Base-by-base conservation (phyloP, 1,139 yeast genomes). In the Suhomyces anneliseae region DNA sequence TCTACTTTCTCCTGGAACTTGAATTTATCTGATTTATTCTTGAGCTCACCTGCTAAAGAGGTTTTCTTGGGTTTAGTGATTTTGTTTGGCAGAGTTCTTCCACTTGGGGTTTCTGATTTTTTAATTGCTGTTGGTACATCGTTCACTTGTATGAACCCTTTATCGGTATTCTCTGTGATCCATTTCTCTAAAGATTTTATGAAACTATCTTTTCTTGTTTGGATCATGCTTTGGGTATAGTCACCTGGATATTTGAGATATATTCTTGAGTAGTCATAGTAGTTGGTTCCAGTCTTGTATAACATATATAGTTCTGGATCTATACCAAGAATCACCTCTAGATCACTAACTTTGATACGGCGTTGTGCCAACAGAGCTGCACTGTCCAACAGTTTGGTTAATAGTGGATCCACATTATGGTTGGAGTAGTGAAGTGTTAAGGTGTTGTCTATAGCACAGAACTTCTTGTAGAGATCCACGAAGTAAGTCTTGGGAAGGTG, bases 1-100 rank as follows among this genome's bases (percentile, higher is more conserved):
- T 64, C 76, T 38, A 59, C 53, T 36, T 58, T 58, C 27, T 58
- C 62, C 36, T 59, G 62, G 51, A 69, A 71, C 38, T 54, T 54
- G 54, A 71, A 74, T 47, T 64, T 69, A 4, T 70, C 60, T 7
- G 68, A 42, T 37, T 60, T 65, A 50, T 74, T 74, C 45, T 59
- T 64, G 43, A 69, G 50, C 3, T 56, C 61, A 8, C 42, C 37
- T 4, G 55, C 39, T 27, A 49, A 44, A 4, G 48, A 49, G 7
- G 50, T n/a, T 36, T 40, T 39, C 14, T 46, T 45, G 44, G 61
- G 58, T 44, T 65, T 68, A 3, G 53, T 44, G 2, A 66, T 48
- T 46, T 64, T 67, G 12, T 47, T 44, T 7, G 70, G 63, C 14
- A 44, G 46, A 12, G 36, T 14, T 27, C 36, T 31, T 5, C 42